Evolutionary conservation across 768 basidiomycete genomes (phyloP), one percentile per base, ranked within the genome.

Genomic region (Trametes villosa): DNA sequence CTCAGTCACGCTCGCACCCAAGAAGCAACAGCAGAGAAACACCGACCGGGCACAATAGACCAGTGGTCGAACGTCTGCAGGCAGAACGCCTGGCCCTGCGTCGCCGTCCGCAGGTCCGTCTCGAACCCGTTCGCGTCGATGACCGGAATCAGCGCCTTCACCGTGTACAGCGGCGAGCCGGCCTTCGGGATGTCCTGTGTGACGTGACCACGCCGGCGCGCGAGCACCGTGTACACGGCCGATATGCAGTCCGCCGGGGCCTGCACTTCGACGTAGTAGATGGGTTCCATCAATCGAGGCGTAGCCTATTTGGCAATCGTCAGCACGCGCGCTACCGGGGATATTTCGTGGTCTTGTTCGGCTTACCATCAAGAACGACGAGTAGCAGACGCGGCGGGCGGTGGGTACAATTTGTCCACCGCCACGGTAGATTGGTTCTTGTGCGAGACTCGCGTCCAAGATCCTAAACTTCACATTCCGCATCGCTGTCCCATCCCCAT

Each of bases 201-300:
- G 65, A 99, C 97, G 74, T 99, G 97, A n/a, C 97, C 97, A 76
- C 97, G 86, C 59, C 97, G 89, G 61, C 97, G 86, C n/a, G 97
- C 96, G 53, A 99, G 90, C 45, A 98, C 97, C 5, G 95, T 97
- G 75, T 98, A 98, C 34, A 99, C 96, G 12, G 96, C 95, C 22
- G 97, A 97, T 64, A 99, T 96, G 71, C 97, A 98, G 72, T 99
- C 97, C 18, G 96, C 94, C 9, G 97, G 97, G 8, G 96, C 93
- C 75, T 98, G 96, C n/a, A 99, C 96, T 75, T 99, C 97, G 54
- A 98, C 96, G 71, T 94, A 98, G 81, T 96, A 98, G 63, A 98
- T 88, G 4, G 97, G 97, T 74, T 99, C 96, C 87, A 96, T 94
- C 60, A 97, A 76, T 59, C 95, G 86, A 4, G 96, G 96, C 3